phyloP scores from a whole-genome alignment of 164 flowering plant genomes.

The Chimonanthus salicifolius region DNA sequence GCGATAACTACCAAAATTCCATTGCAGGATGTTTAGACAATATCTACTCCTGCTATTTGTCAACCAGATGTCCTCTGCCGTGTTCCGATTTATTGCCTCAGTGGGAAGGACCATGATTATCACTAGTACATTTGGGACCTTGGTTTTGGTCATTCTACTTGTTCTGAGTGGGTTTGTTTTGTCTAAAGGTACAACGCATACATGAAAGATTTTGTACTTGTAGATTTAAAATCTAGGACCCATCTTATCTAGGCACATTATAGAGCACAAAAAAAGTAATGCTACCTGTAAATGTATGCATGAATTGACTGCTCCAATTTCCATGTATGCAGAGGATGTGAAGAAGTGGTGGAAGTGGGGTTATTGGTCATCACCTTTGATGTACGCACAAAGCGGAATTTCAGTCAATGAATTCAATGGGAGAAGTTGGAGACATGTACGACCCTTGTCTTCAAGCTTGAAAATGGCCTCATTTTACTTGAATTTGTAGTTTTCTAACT shows the following conservation, averaged over 20 bases:
- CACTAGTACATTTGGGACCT: slow-evolving; percentile 13
- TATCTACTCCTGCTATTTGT: slow-evolving; percentile 4
- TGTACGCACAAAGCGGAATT: slow-evolving; percentile 61
- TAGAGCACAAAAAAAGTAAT: too few relatives aligned
- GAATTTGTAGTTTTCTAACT: neutral
- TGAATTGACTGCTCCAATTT: neutral
- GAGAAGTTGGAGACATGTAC: slow-evolving; percentile 52
- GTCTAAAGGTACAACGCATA: slow-evolving; percentile 6
- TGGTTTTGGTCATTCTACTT: slow-evolving; percentile 1
- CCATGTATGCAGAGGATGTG: slow-evolving; percentile 1
- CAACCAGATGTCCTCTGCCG: slow-evolving; percentile 14
- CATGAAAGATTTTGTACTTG: neutral
- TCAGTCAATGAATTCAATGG: slow-evolving; percentile 71
- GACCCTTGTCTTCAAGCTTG: neutral
- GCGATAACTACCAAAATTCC: neutral
- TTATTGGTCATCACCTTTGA: slow-evolving; percentile 70
- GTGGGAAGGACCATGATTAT: slow-evolving; percentile 14
- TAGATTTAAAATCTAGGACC: neutral
- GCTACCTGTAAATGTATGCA: neutral
- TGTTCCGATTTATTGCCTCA: slow-evolving; percentile 14
- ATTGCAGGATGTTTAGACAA: slow-evolving; percentile 15
- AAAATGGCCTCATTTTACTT: too few relatives aligned
- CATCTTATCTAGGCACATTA: neutral
- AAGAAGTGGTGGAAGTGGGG: slow-evolving; percentile 80
- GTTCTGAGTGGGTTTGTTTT: slow-evolving; percentile 12